A percentile compares a stretch with the other conserved stretches of the same genome.
Conservation (phyloP, 805 yeast species). For the Pichia ethanolica region DNA sequence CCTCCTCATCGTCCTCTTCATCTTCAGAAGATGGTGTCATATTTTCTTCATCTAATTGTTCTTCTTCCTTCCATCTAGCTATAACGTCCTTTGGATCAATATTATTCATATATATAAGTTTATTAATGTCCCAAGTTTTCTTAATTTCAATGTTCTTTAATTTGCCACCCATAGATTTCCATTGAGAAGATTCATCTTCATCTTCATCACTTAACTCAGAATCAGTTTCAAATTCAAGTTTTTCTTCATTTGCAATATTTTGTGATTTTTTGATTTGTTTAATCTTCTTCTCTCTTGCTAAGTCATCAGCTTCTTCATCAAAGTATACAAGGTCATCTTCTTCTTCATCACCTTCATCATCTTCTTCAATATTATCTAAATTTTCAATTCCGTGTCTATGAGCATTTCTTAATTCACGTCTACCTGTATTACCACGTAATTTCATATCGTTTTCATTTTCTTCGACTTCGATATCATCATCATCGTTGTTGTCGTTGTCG, state of each 20-base stretch:
- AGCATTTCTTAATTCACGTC: slow-evolving; percentile 57
- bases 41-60: slow-evolving; percentile 34
- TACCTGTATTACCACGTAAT: slow-evolving; percentile 44
- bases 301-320: slow-evolving; percentile 34
- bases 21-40: not conserved
- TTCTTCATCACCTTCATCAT: slow-evolving; percentile 37
- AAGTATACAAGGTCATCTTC: slow-evolving; percentile 23
- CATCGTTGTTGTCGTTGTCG: too few relatives aligned
- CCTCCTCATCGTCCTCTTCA: slow-evolving; percentile 34
- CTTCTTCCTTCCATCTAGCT: slow-evolving; percentile 60
- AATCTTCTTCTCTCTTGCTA: slow-evolving; percentile 40
- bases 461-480: slow-evolving; percentile 21
- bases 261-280: slow-evolving; percentile 14
- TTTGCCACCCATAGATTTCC: slow-evolving; percentile 50
- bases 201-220: slow-evolving; percentile 39
- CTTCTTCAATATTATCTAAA: slow-evolving; percentile 38
- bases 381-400: slow-evolving; percentile 47
- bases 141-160: slow-evolving; percentile 44
- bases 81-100: slow-evolving; percentile 68
- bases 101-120: slow-evolving; percentile 71
- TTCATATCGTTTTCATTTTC: slow-evolving; percentile 28
- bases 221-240: slow-evolving; percentile 43
- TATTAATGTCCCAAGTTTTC: slow-evolving; percentile 72
- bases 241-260: slow-evolving; percentile 17
- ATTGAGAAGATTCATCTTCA: slow-evolving; percentile 31